phyloP scores from a whole-genome alignment of 2,329 filamentous ascomycete species.

The Cryphonectria japonica region DNA sequence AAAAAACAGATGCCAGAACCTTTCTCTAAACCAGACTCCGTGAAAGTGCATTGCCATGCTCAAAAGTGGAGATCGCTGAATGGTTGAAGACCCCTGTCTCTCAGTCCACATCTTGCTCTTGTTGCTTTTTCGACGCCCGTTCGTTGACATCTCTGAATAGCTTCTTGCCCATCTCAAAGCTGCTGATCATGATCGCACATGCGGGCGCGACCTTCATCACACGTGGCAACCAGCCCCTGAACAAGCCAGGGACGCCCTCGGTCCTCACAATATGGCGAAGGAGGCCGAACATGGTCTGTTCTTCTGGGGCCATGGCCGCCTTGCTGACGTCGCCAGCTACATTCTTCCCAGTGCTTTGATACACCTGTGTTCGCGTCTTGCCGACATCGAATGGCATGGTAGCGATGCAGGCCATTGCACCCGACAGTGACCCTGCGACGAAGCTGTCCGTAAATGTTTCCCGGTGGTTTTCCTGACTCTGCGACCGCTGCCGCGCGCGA shows the following conservation, averaged over 20 bases:
- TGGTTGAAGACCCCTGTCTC: neutral
- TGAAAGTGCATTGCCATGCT: slow-evolving; percentile 21
- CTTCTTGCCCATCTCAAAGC: slow-evolving; percentile 94
- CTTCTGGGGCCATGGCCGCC: slow-evolving; percentile 63
- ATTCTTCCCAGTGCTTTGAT: slow-evolving; percentile 56
- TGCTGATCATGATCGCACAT: slow-evolving; percentile 99
- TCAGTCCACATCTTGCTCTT: slow-evolving; percentile 25
- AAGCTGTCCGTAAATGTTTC: slow-evolving; percentile 89
- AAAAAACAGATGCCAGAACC: slow-evolving; percentile 2
- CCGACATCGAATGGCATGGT: slow-evolving; percentile 98
- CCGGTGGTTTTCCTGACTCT: slow-evolving; percentile 70
- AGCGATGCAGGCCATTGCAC: slow-evolving; percentile 81
- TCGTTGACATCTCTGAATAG: slow-evolving; percentile 78
- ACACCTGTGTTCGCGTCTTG: slow-evolving; percentile 91
- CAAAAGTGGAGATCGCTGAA: slow-evolving; percentile 25
- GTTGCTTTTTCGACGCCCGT: slow-evolving; percentile 39
- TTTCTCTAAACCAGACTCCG: slow-evolving; percentile 26
- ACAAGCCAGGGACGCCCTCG: slow-evolving; percentile 80
- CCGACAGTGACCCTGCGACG: slow-evolving; percentile 79
- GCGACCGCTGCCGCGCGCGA: slow-evolving; percentile 56
- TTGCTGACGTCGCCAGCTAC: slow-evolving; percentile 42
- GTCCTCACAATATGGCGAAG: slow-evolving; percentile 89
- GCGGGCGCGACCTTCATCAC: slow-evolving; percentile 94
- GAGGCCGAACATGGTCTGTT: slow-evolving; percentile 77
- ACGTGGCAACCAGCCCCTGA: slow-evolving; percentile 88